Conservation (phyloP, 2,329 filamentous ascomycete genomes). For the Nigrograna mackinnonii region DNA sequence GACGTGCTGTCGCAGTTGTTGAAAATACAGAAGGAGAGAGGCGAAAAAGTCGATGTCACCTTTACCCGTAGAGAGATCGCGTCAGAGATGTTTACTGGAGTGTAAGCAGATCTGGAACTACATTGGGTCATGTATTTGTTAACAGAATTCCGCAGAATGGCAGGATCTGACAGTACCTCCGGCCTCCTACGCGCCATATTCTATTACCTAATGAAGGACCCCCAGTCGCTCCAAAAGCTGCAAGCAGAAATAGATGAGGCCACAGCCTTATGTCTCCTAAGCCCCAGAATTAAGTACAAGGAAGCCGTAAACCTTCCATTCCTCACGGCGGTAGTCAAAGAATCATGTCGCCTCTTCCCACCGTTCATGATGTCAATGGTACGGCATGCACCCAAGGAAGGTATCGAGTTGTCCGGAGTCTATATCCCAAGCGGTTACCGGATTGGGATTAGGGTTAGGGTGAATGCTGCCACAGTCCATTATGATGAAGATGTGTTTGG, state of each 20-base stretch:
- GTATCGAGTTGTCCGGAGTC: constrained; percentile 15
- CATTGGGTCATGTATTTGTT: too few species aligned
- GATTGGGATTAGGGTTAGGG: constrained; percentile 40
- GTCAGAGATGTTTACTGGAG: constrained; percentile 26
- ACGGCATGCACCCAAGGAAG: constrained; percentile 26
- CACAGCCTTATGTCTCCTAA: constrained; percentile 11
- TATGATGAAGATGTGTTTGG: constrained; percentile 50
- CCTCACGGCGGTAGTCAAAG: constrained; percentile 39
- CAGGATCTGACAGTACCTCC: constrained; percentile 41
- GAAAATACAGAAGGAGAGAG: constrained; percentile 29
- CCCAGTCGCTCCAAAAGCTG: constrained; percentile 20
- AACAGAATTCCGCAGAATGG: constrained; percentile 28
- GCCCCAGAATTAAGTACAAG: constrained; percentile 18
- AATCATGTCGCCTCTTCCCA: constrained; percentile 21
- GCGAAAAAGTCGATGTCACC: constrained; percentile 29
- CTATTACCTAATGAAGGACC: constrained; percentile 43
- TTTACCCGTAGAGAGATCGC: constrained; percentile 33
- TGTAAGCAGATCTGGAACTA: too few species aligned
- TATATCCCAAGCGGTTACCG: constrained; percentile 37
- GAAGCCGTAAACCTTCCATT: constrained; percentile 22
- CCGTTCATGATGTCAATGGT: constrained; percentile 22
- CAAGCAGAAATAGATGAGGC: constrained; percentile 18
- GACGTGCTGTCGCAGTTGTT: constrained; percentile 31
- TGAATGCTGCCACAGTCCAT: constrained; percentile 41
- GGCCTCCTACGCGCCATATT: constrained; percentile 35